phyloP scores from a whole-genome alignment of 2,329 filamentous ascomycete genomes.

The Xylaria sp. region DNA sequence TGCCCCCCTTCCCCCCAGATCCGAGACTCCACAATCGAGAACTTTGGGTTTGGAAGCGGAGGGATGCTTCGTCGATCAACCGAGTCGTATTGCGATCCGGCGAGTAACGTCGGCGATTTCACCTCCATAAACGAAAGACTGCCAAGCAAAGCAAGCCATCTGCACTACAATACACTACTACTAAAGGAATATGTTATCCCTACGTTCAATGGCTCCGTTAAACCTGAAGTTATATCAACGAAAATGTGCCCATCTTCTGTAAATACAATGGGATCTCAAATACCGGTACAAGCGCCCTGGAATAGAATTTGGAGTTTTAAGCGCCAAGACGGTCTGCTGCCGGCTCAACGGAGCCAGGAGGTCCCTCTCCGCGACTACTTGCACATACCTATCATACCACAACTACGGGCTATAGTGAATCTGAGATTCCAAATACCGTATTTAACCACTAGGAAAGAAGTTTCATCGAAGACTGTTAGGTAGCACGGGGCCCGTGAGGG shows the following conservation, averaged over 20 bases:
- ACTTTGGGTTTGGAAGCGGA: slow-evolving; percentile 12
- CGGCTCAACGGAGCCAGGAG: slow-evolving; percentile 10
- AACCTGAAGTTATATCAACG: not conserved
- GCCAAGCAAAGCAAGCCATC: slow-evolving; percentile 14
- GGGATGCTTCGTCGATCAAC: slow-evolving; percentile 34
- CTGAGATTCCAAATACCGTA: slow-evolving; percentile 18
- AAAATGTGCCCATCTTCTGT: not conserved
- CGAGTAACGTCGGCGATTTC: slow-evolving; percentile 25
- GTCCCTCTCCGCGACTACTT: slow-evolving; percentile 6
- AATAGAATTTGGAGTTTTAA: not conserved
- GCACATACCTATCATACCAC: not conserved
- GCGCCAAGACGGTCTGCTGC: slow-evolving; percentile 6
- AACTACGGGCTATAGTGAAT: not conserved
- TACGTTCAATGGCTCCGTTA: not conserved
- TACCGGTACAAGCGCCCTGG: not conserved
- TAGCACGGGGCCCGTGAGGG: not conserved
- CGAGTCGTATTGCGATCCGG: slow-evolving; percentile 23
- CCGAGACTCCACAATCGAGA: slow-evolving; percentile 42
- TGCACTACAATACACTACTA: not conserved
- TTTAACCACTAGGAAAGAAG: not conserved
- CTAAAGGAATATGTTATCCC: not conserved
- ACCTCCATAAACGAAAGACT: slow-evolving; percentile 1
- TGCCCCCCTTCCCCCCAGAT: slow-evolving; percentile 18
- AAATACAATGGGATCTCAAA: not conserved
- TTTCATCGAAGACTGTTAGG: not conserved